phyloP scores from a whole-genome alignment of 2,329 filamentous ascomycete genomes.

The Aspergillus neotritici region DNA sequence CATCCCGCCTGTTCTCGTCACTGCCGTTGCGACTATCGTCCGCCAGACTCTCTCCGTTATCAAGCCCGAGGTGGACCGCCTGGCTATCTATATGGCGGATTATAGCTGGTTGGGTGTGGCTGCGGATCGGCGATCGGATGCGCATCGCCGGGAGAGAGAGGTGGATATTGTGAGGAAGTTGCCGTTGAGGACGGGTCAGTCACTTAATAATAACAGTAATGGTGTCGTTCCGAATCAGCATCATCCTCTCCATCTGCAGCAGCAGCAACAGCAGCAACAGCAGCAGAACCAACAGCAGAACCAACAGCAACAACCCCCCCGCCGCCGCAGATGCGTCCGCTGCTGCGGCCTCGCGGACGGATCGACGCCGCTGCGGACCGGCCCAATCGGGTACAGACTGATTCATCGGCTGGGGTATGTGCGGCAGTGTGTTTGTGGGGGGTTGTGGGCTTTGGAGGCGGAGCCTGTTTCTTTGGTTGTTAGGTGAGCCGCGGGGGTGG shows the following conservation, averaged over 20 bases:
- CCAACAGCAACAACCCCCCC: conserved; percentile 28
- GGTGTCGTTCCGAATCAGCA: too few relatives aligned
- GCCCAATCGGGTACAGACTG: conserved; percentile 31
- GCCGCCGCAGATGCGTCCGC: conserved; percentile 45
- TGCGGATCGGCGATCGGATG: conserved; percentile 52
- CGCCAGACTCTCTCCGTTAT: conserved; percentile 51
- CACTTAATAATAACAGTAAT: too few relatives aligned
- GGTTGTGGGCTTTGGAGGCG: conserved; percentile 35
- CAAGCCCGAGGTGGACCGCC: conserved; percentile 56
- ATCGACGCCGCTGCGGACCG: conserved; percentile 36
- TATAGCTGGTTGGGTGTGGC: conserved; percentile 63
- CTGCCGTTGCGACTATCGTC: conserved; percentile 46
- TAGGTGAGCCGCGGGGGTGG: background rate
- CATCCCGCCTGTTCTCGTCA: conserved; percentile 48
- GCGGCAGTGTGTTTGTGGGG: conserved; percentile 37
- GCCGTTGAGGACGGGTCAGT: conserved; percentile 21
- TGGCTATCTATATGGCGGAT: conserved; percentile 67
- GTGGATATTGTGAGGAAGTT: conserved; percentile 54
- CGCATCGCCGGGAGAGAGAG: conserved; percentile 57
- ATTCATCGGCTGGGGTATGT: conserved; percentile 34
- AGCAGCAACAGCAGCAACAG: too few relatives aligned
- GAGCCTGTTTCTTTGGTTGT: conserved; percentile 12
- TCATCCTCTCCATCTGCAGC: too few relatives aligned
- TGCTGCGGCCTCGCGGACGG: conserved; percentile 65
- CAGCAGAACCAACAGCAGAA: conserved; percentile 1